Evolutionary conservation across 345 rosid species (phyloP).

Genomic region (Cardiospermum halicacabum): DNA sequence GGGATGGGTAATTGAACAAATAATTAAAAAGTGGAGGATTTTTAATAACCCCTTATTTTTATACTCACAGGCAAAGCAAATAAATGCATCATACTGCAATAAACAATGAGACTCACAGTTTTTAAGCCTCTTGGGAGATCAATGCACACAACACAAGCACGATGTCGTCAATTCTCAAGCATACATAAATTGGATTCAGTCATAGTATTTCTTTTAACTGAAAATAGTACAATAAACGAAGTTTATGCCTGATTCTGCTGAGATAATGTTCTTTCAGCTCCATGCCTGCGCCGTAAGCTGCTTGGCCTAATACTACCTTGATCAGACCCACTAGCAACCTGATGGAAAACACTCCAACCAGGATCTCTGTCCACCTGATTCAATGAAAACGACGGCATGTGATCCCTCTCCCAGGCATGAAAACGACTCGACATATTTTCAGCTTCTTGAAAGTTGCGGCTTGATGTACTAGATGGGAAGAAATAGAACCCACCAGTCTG

Average conservation of each 20-base stretch:
- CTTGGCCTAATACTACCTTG: slow-evolving; percentile 36
- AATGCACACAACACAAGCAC: slow-evolving; percentile 38
- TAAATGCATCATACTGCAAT: slow-evolving; percentile 35
- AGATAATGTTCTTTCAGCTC: slow-evolving; percentile 58
- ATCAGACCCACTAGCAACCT: slow-evolving; percentile 42
- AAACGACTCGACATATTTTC: slow-evolving; percentile 37
- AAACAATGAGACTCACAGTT: slow-evolving; percentile 36
- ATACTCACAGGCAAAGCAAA: slow-evolving; percentile 35
- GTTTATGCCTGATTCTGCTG: slow-evolving; percentile 50
- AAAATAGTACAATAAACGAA: slow-evolving; percentile 20
- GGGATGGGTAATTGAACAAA: no score
- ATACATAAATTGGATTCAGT: slow-evolving; percentile 44
- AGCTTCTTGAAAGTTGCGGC: slow-evolving; percentile 48
- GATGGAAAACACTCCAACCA: slow-evolving; percentile 56
- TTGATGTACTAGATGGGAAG: slow-evolving; percentile 46
- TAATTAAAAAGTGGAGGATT: no score
- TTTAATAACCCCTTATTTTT: no score
- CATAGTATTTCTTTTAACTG: slow-evolving; percentile 32
- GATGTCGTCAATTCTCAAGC: slow-evolving; percentile 57
- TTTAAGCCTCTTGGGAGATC: slow-evolving; percentile 19
- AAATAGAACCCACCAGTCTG: slow-evolving; percentile 66
- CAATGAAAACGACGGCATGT: slow-evolving; percentile 41
- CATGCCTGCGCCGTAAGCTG: slow-evolving; percentile 71
- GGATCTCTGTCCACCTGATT: slow-evolving; percentile 67
- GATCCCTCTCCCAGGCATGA: slow-evolving; percentile 79